Base-by-base conservation (phyloP, 1,139 yeast species). In the Geotrichum bryndzae region DNA sequence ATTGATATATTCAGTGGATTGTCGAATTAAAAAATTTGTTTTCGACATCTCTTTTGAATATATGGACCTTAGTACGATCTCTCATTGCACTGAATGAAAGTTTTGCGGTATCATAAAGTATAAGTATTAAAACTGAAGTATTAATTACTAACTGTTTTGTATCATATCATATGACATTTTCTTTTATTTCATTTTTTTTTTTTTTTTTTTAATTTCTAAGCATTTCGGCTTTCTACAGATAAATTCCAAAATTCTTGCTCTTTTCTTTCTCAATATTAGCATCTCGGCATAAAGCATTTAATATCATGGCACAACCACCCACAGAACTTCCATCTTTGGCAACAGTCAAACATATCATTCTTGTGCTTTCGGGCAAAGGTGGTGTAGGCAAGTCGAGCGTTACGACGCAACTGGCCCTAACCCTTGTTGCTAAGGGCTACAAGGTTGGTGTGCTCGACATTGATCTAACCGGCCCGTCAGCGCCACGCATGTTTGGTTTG, bases 351-450 rank as follows among this genome's bases (percentile, higher is more conserved):
- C 96, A 94, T 72, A 87, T 92, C 58, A 76, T 91, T 2, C 80
- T 94, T 55, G 88, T 94, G 1, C 80, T 94, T 0, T 89, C 96
- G 0, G 98, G 97, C 3, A 91, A 91, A 73, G 97, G 98, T n/a
- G 99, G 96, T 71, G 99, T 94, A 0, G 99, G 99, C 0, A 94
- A 94, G 72, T 90, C 97, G 5, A 90, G 97, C 0, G 92, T 94
- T 1, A 92, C 99, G 0, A 88, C 97, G 0, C 99, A 95, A 72
- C 80, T 92, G 0, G 98, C 97, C 0, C 78, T 94, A 27, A 80
- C 94, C 0, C 78, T 95, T 48, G 90, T 85, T 6, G 77, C 81
- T 41, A 78, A 83, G 70, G 96, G 96, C 0, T 84, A 75, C 69
- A 86, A 83, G 69, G 97, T 94, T 15, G 99, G 99, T 1, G 96